Evolutionary conservation across 495 filamentous ascomycete genomes (phyloP).

Genomic region (Saxophila tyrrhenica): DNA sequence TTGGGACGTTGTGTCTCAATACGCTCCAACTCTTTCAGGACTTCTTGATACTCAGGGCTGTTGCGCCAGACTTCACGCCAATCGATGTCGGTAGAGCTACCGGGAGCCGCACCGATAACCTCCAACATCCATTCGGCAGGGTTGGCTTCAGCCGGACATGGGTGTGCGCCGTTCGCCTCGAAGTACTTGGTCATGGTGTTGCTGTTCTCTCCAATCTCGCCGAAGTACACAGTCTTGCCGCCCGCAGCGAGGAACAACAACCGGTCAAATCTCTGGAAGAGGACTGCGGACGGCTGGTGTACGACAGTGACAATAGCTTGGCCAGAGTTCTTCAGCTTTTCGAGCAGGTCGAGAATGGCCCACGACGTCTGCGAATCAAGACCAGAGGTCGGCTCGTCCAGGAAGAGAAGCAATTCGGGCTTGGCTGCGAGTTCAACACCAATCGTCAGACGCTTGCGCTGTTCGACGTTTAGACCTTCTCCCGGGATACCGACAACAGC

Average conservation of each 20-base stretch:
- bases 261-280: conserved; percentile 86
- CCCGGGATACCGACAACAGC: conserved; percentile 79
- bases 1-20: conserved; percentile 51
- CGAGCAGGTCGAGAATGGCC: conserved; percentile 20
- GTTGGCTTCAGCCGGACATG: conserved; percentile 68
- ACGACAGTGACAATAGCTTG: conserved; percentile 33
- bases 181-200: conserved; percentile 66
- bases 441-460: conserved; percentile 31
- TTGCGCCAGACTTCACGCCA: conserved; percentile 76
- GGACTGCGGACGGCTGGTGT: conserved; percentile 80
- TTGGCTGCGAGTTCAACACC: conserved; percentile 27
- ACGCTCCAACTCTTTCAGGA: conserved; percentile 57
- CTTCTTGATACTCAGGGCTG: conserved; percentile 54
- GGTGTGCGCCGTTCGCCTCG: conserved; percentile 60
- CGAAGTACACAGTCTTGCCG: conserved; percentile 82
- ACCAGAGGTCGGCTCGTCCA: conserved; percentile 29
- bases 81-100: conserved; percentile 59
- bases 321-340: conserved; percentile 23
- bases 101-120: conserved; percentile 85
- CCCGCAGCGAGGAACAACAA: conserved; percentile 73
- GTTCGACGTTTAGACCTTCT: conserved; percentile 87
- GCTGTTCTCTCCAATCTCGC: conserved; percentile 74
- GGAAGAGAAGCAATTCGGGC: conserved; percentile 26
- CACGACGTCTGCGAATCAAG: conserved; percentile 26
- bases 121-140: conserved; percentile 97